phyloP scores from a whole-genome alignment of 768 basidiomycete genomes.

The Amyloporia xantha region DNA sequence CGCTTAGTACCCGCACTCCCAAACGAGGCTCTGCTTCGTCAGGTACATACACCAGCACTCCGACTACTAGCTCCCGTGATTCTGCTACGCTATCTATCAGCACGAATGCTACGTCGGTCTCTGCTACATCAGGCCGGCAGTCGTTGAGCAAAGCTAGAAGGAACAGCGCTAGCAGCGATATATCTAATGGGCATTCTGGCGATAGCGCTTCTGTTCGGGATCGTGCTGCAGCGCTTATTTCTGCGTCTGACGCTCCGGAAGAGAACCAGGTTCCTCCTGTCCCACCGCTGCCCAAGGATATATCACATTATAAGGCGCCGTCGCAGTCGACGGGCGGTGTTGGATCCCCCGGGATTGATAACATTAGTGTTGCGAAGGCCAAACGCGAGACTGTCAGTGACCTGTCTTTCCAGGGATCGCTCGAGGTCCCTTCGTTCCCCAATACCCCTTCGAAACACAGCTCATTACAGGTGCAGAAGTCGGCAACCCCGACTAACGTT shows the following conservation, averaged over 20 bases:
- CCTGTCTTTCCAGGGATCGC: slow-evolving; percentile 40
- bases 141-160: slow-evolving; percentile 57
- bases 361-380: slow-evolving; percentile 28
- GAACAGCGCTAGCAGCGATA: slow-evolving; percentile 85
- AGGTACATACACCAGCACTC: slow-evolving; percentile 76
- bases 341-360: slow-evolving; percentile 39
- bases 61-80: slow-evolving; percentile 73
- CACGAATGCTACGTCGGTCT: slow-evolving; percentile 73
- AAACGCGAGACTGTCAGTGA: slow-evolving; percentile 38
- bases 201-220: slow-evolving; percentile 63
- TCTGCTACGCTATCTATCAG: slow-evolving; percentile 76
- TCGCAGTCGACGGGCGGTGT: slow-evolving; percentile 52
- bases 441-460: slow-evolving; percentile 25
- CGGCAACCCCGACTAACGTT: slow-evolving; percentile 20
- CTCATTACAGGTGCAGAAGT: slow-evolving; percentile 19
- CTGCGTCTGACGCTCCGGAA: slow-evolving; percentile 53
- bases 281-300: slow-evolving; percentile 86
- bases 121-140: slow-evolving; percentile 65
- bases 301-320: slow-evolving; percentile 71
- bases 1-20: slow-evolving; percentile 56
- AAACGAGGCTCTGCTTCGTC: slow-evolving; percentile 90
- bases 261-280: slow-evolving; percentile 80
- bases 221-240: slow-evolving; percentile 54
- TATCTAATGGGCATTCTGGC: slow-evolving; percentile 65
- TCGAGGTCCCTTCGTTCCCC: slow-evolving; percentile 43